Conservation (phyloP, 805 yeast genomes). For the Saccharomycopsis schoenii region DNA sequence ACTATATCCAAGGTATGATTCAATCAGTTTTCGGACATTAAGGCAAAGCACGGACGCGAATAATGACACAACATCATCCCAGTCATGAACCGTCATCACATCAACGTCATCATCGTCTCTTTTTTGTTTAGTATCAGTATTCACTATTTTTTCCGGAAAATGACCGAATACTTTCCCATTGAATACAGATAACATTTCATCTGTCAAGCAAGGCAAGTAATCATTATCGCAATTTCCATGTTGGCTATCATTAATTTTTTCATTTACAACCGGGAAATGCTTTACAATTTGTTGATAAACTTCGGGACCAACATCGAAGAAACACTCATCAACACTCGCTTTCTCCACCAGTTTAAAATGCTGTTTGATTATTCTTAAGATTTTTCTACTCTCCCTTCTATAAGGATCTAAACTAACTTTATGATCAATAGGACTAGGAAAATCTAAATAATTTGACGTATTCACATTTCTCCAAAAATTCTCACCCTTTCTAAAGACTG, state of each 20-base stretch:
- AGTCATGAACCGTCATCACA: slow-evolving; percentile 33
- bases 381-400: slow-evolving; percentile 75
- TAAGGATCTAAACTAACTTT: slow-evolving; percentile 91
- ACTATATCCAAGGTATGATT: slow-evolving; percentile 56
- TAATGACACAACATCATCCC: slow-evolving; percentile 73
- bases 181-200: not conserved
- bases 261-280: slow-evolving; percentile 37
- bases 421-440: slow-evolving; percentile 52
- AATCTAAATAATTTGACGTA: slow-evolving; percentile 33
- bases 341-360: slow-evolving; percentile 71
- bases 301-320: slow-evolving; percentile 68
- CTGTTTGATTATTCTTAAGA: slow-evolving; percentile 51
- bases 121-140: not conserved
- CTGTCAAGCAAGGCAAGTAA: slow-evolving; percentile 38
- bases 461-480: slow-evolving; percentile 67
- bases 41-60: slow-evolving; percentile 55
- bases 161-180: slow-evolving; percentile 2
- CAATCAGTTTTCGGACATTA: slow-evolving; percentile 45
- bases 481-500: slow-evolving; percentile 84
- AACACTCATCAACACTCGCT: slow-evolving; percentile 94
- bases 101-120: slow-evolving; percentile 15
- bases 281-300: slow-evolving; percentile 36
- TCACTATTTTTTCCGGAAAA: slow-evolving; percentile 24
- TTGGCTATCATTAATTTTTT: slow-evolving; percentile 17
- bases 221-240: slow-evolving; percentile 19